These are phyloP conservation scores for Beauveria bassiana DNA, from an alignment of 2,329 filamentous ascomycete species.

Conservation along the genomic window DNA sequence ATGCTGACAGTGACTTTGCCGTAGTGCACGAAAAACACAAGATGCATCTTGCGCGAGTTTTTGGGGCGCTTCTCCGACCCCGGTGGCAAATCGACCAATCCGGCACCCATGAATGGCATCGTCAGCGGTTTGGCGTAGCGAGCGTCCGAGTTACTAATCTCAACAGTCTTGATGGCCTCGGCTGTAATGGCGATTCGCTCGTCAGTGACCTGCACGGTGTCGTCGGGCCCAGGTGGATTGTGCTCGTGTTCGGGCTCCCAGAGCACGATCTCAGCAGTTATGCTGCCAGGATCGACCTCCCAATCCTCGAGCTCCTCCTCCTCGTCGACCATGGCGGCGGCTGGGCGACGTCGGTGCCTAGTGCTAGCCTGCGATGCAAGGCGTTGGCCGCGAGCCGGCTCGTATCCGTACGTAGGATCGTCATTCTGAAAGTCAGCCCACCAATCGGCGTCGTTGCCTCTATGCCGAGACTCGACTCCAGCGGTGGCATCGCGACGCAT, in stretches of 20 bases:
- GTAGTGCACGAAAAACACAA: constrained; percentile 86
- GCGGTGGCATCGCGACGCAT: constrained; percentile 36
- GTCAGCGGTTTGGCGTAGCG: constrained; percentile 83
- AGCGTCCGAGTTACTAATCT: constrained; percentile 63
- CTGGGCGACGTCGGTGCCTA: constrained; percentile 24
- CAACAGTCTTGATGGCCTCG: constrained; percentile 47
- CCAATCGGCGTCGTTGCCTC: not conserved
- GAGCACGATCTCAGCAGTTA: constrained; percentile 54
- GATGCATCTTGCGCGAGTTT: constrained; percentile 92
- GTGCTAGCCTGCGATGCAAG: not conserved
- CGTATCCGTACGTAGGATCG: not conserved
- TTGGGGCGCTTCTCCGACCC: constrained; percentile 80
- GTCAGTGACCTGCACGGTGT: constrained; percentile 45
- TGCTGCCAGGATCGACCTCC: constrained; percentile 59
- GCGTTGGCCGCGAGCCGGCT: not conserved
- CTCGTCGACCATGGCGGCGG: constrained; percentile 35
- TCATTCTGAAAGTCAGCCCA: not conserved
- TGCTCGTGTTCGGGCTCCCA: constrained; percentile 55
- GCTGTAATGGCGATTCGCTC: constrained; percentile 51
- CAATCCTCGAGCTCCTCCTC: constrained; percentile 58
- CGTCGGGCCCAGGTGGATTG: constrained; percentile 45
- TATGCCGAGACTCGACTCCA: constrained; percentile 44
- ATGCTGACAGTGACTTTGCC: constrained; percentile 77
- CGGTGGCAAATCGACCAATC: constrained; percentile 80
- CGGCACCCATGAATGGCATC: constrained; percentile 78